Evolutionary conservation across 2,329 filamentous ascomycete genomes (phyloP), one percentile per base, ranked within the genome.

Genomic region (Cladobotryum protrusum): DNA sequence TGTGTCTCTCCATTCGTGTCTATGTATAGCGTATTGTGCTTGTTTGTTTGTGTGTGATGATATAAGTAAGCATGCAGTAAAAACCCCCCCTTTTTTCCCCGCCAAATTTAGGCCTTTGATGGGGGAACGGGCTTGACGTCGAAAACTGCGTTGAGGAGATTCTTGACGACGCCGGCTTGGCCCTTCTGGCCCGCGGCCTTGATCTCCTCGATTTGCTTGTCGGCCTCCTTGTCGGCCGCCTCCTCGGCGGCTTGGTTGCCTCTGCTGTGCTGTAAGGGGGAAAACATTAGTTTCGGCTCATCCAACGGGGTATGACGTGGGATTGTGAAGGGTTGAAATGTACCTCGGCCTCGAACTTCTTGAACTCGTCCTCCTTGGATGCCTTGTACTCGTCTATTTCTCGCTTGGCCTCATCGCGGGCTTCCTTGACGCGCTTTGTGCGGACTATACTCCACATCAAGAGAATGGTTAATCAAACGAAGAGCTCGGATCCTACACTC

Each of bases 341-440:
- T 66, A 80, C 78, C 74, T 82, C 75, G 56, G 89, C 79, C 76
- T 97, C 90, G 63, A 95, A 97, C 67, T 87, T 86, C 78, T 93
- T 92, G 76, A 90, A 97, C 71, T 97, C 92, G 34, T 87, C 81
- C 65, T 99, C 93, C 76, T 96, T 99, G 62, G 85, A 74, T 63
- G 85, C 81, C 68, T 85, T 83, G 77, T 99, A 97, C 50, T 89
- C 86, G 59, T 96, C 88, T 64, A 99, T 96, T 71, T 99, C 92
- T 74, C 95, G 95, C 75, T 96, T 95, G 56, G 93, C 93, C 72
- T 99, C 93, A 66, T 88, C 84, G 66, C 92, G 88, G 56, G 93
- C 93, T 75, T 97, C 93, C 74, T 89, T 95, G 73, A 99, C 89
- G 67, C 90, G 85, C 79, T 96, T 96, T 55, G 93, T 96, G 66